These are phyloP conservation scores for Phytophthora foliorum DNA, from an alignment of 352 stramenopile genomes.

Conservation along the genomic window DNA sequence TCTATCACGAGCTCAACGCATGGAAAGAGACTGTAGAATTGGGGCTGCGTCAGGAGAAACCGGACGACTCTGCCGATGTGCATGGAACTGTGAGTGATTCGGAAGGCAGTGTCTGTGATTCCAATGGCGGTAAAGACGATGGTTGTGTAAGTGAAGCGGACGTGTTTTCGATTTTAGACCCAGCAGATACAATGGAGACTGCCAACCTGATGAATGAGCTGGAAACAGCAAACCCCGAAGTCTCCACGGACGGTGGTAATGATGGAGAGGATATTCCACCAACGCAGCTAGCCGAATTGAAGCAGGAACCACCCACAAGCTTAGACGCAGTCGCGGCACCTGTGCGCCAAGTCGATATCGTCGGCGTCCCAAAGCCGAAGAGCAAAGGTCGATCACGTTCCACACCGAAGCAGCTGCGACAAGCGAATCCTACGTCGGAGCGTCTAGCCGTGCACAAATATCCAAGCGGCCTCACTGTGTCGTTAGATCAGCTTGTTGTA, in stretches of 20 bases:
- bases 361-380: neutral
- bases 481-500: neutral
- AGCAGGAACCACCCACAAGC: no score
- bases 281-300: no score
- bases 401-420: neutral
- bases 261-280: neutral
- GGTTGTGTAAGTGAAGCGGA: neutral
- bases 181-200: neutral
- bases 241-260: neutral
- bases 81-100: no score
- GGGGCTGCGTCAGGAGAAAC: no score
- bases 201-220: neutral
- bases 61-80: no score
- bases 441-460: neutral
- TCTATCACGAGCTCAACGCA: conserved; percentile 13
- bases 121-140: no score
- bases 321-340: no score
- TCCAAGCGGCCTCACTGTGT: neutral
- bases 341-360: neutral
- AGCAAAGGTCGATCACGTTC: neutral
- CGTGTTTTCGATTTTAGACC: neutral
- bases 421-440: neutral
- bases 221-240: neutral
- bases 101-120: no score
- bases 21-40: conserved; percentile 6